Conservation (phyloP, 2,329 filamentous ascomycete species). For the Rugonectria rugulosa region DNA sequence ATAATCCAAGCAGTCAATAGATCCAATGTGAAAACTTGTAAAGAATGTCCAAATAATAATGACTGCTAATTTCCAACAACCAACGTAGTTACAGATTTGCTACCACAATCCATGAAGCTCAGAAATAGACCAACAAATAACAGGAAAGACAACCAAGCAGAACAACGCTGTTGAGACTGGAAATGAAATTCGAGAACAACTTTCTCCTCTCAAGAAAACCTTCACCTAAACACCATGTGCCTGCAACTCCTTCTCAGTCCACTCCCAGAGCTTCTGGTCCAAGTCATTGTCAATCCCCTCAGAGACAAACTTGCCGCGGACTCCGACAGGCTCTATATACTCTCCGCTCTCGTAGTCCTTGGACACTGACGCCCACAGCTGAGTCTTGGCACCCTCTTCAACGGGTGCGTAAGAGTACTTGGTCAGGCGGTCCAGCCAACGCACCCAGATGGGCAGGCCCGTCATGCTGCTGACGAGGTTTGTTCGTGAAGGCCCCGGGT, state of each 20-base stretch:
- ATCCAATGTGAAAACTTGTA: too few species aligned
- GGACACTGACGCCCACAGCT: neutral
- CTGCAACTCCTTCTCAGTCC: neutral
- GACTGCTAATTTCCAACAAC: too few species aligned
- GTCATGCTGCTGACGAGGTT: slow-evolving; percentile 1
- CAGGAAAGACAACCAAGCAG: too few species aligned
- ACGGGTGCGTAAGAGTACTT: neutral
- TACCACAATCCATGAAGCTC: too few species aligned
- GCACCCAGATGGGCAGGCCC: neutral
- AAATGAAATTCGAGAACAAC: too few species aligned
- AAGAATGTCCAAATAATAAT: too few species aligned
- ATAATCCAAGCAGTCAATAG: too few species aligned
- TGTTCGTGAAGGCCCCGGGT: neutral
- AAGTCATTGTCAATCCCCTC: neutral
- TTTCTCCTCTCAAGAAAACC: neutral
- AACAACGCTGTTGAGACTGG: too few species aligned
- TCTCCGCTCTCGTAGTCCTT: neutral
- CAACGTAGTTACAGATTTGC: too few species aligned
- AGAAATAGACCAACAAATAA: too few species aligned
- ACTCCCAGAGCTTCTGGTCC: neutral
- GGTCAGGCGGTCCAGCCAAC: neutral
- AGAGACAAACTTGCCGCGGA: neutral
- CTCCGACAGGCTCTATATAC: neutral
- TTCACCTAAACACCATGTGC: neutral
- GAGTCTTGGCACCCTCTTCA: neutral